A percentile compares a stretch with the other conserved stretches of the same genome.
Evolutionary conservation across 495 filamentous ascomycete species (phyloP).

Genomic region (Penicillium canescens): DNA sequence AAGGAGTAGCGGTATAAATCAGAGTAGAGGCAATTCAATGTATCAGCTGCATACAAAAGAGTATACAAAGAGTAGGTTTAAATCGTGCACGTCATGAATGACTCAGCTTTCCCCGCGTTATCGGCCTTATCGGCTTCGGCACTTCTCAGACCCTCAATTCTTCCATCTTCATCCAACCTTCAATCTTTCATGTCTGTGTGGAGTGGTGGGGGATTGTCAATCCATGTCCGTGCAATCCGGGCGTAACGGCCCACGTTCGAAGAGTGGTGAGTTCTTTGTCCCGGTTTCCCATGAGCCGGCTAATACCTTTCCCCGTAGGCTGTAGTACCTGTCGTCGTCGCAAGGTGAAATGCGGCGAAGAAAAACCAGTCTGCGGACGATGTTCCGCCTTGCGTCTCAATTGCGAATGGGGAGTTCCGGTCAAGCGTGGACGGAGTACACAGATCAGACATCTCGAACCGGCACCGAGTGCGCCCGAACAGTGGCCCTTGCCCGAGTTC

Average conservation of each 20-base stretch:
- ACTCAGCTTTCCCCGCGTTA: constrained; percentile 10
- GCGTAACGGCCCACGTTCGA: constrained; percentile 48
- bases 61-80: background rate
- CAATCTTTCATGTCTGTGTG: background rate
- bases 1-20: constrained; percentile 9
- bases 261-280: constrained; percentile 31
- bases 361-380: constrained; percentile 48
- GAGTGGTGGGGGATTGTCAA: constrained; percentile 24
- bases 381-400: constrained; percentile 36
- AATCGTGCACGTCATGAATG: background rate
- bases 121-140: constrained; percentile 3
- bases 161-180: constrained; percentile 5
- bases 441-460: constrained; percentile 37
- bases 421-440: constrained; percentile 29
- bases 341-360: constrained; percentile 58
- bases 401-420: constrained; percentile 41
- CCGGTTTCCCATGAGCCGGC: background rate
- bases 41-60: background rate
- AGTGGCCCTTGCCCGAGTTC: constrained; percentile 15
- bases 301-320: constrained; percentile 19
- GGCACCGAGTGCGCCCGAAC: constrained; percentile 13
- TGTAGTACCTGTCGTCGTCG: constrained; percentile 56
- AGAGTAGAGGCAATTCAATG: background rate
- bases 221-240: constrained; percentile 33
- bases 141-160: constrained; percentile 5